phyloP scores from a whole-genome alignment of 352 stramenopile genomes.

The Globisporangium okanoganense region DNA sequence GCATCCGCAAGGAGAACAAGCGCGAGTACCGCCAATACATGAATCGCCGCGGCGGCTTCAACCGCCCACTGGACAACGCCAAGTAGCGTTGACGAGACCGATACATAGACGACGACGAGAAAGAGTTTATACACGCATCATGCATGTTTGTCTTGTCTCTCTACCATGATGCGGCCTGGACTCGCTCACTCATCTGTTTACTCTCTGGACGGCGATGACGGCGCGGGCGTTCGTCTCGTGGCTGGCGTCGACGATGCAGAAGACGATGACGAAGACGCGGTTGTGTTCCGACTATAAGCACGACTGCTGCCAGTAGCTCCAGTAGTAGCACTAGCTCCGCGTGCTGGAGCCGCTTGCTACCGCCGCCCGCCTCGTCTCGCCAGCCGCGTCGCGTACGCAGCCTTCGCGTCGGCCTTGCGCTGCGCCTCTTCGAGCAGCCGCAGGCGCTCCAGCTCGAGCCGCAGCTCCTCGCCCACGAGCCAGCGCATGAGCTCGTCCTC shows the following conservation, averaged over 20 bases:
- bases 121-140: background rate
- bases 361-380: conserved; percentile 51
- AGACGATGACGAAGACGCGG: background rate
- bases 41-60: conserved; percentile 96
- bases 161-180: background rate
- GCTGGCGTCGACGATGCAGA: conserved; percentile 2
- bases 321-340: conserved; percentile 8
- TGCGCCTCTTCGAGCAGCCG: conserved; percentile 37
- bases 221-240: background rate
- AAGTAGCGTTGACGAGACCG: background rate
- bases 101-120: background rate
- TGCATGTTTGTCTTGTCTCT: background rate
- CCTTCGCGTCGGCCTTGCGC: conserved; percentile 40
- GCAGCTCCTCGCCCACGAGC: conserved; percentile 40
- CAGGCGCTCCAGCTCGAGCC: conserved; percentile 39
- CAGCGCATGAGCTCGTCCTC: conserved; percentile 66
- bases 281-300: background rate
- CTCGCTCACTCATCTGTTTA: background rate
- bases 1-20: conserved; percentile 86
- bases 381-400: conserved; percentile 48
- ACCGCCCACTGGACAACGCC: conserved; percentile 89
- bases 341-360: conserved; percentile 24
- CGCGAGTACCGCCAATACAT: conserved; percentile 97
- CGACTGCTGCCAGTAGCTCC: background rate
- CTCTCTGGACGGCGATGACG: conserved; percentile 2